Percentiles rank a stretch among this genome's conserved stretches.
These are phyloP conservation scores for Pleurotus citrinopileatus DNA, from an alignment of 768 basidiomycete genomes.

Conservation along the genomic window DNA sequence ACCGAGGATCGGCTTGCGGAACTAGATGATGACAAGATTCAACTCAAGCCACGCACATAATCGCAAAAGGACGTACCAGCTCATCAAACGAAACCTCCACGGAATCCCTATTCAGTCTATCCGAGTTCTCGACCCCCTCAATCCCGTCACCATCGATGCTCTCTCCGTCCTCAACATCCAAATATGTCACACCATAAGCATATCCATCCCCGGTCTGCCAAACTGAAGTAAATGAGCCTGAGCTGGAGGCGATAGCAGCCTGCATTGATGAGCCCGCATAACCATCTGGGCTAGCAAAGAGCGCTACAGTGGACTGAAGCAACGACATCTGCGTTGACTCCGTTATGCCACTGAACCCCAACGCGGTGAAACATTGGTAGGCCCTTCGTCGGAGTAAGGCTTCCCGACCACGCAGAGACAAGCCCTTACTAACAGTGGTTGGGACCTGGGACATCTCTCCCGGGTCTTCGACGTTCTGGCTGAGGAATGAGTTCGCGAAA, in stretches of 20 bases:
- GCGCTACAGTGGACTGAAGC: slow-evolving; percentile 73
- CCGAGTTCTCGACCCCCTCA: slow-evolving; percentile 30
- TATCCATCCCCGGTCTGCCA: slow-evolving; percentile 91
- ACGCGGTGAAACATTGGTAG: slow-evolving; percentile 83
- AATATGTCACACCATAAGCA: slow-evolving; percentile 84
- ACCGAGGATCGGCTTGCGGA: slow-evolving; percentile 36
- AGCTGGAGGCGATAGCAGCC: slow-evolving; percentile 85
- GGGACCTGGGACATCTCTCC: slow-evolving; percentile 34
- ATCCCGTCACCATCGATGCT: slow-evolving; percentile 31
- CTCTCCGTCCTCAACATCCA: slow-evolving; percentile 50
- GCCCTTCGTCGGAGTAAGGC: slow-evolving; percentile 80
- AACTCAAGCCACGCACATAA: neutral
- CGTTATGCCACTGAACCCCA: slow-evolving; percentile 77
- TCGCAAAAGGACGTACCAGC: slow-evolving; percentile 48
- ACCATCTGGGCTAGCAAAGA: slow-evolving; percentile 86
- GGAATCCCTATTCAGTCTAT: slow-evolving; percentile 69
- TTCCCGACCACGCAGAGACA: slow-evolving; percentile 75
- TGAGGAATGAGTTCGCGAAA: slow-evolving; percentile 83
- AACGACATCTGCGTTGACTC: slow-evolving; percentile 81
- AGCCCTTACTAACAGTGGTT: slow-evolving; percentile 31
- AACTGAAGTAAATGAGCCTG: slow-evolving; percentile 78
- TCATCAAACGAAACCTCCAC: slow-evolving; percentile 79
- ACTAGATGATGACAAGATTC: neutral
- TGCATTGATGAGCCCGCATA: slow-evolving; percentile 84
- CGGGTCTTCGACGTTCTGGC: slow-evolving; percentile 66